Base-by-base conservation (phyloP, 1,284 basidiomycete species). In the Lentinula novae-zelandiae region DNA sequence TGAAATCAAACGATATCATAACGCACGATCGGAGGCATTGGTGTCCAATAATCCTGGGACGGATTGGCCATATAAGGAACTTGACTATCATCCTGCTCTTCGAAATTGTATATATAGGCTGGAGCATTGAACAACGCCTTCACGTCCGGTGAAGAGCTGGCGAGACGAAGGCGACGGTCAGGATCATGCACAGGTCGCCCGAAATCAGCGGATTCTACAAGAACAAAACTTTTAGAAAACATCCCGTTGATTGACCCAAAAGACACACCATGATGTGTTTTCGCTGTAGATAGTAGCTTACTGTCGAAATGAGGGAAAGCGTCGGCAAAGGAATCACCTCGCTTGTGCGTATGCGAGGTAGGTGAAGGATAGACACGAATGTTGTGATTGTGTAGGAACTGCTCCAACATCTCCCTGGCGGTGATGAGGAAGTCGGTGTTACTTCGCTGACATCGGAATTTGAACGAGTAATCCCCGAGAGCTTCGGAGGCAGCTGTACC, bases 221-320 rank as follows among this genome's bases (percentile, higher is more conserved):
- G 20, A 3, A 53, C 31, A 40, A 27, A 64, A 12, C 49, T n/a
- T 53, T 56, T 53, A 36, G 42, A 39, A 54, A 44, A 36, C 34
- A 46, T 10, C 48, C n/a, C 50, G 3, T 22, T 17, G n/a, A 55
- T 17, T 15, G 17, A 39, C 57, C 27, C 36, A 64, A 65, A 33
- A 57, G 51, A 77, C 82, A 70, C 69, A 82, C 88, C 86, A 67
- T 89, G 86, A 58, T 87, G 84, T 52, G 86, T 84, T 65, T 82
- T 80, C 38, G 88, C 85, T 20, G 90, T 89, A 1, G 92, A 89
- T 44, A 96, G 79, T 2, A 98, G 86, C 75, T 96, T 97, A 76
- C 92, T 95, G 71, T 97, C 94, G 74, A 98, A 98, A 73, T 97
- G 95, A 38, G 95, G 92, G 80, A 98, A 96, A 1, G 95, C 92